Evolutionary conservation across 148 eudicot species (phyloP).

Genomic region (Salicornia ramosissima): DNA sequence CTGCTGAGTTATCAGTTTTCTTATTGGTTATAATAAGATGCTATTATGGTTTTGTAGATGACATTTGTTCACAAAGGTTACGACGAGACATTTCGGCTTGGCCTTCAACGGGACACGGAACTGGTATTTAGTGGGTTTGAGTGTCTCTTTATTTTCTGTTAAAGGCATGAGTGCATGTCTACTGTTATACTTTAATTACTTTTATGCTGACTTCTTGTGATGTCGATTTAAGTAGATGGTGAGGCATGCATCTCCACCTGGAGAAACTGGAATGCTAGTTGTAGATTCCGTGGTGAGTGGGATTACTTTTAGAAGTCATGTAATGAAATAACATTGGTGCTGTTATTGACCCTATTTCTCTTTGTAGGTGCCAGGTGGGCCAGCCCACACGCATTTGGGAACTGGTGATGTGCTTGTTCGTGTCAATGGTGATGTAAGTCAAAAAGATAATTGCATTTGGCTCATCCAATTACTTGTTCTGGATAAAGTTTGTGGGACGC

Average conservation of each 20-base stretch:
- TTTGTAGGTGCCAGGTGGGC: slow-evolving; percentile 95
- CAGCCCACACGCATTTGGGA: slow-evolving; percentile 77
- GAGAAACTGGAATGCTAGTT: slow-evolving; percentile 96
- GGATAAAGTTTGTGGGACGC: neutral
- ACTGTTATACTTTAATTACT: slow-evolving; percentile 1
- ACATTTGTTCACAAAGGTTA: slow-evolving; percentile 97
- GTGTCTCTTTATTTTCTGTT: neutral
- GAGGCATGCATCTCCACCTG: slow-evolving; percentile 72
- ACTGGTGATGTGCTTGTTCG: slow-evolving; percentile 95
- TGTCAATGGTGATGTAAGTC: slow-evolving; percentile 73
- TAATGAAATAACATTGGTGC: neutral
- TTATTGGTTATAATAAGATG: slow-evolving; percentile 15
- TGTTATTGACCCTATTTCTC: slow-evolving; percentile 2
- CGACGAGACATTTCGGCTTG: slow-evolving; percentile 97
- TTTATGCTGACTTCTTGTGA: slow-evolving; percentile 12
- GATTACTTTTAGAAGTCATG: slow-evolving; percentile 9
- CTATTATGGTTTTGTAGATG: slow-evolving; percentile 37
- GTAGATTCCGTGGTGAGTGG: slow-evolving; percentile 91
- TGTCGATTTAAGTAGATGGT: slow-evolving; percentile 59
- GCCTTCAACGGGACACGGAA: slow-evolving; percentile 76
- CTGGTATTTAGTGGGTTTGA: slow-evolving; percentile 44
- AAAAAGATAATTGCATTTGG: neutral
- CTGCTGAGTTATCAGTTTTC: neutral
- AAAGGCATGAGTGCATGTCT: neutral
- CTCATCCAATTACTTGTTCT: neutral